Evolutionary conservation across 1,284 basidiomycete genomes (phyloP).

Genomic region (Schizophyllum amplum): DNA sequence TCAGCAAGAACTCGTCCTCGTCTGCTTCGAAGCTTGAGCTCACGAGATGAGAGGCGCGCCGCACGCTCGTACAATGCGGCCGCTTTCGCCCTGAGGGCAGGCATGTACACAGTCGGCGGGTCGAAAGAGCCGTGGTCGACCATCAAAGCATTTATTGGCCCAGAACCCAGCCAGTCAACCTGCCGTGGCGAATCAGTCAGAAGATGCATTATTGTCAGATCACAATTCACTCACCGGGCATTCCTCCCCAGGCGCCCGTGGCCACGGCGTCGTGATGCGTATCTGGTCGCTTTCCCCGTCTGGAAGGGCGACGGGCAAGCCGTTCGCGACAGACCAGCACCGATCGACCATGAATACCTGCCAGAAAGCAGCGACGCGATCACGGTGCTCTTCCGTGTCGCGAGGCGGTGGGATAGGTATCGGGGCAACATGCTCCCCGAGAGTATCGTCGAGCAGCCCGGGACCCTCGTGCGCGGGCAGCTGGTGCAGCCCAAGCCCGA

Average conservation of each 20-base stretch:
- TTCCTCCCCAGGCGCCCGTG: conserved; percentile 22
- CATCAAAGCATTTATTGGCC: not conserved
- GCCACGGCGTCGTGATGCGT: conserved; percentile 46
- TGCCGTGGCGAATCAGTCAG: no score
- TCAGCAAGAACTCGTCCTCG: no score
- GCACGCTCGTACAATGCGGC: conserved; percentile 43
- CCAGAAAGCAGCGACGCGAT: conserved; percentile 50
- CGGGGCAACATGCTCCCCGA: conserved; percentile 6
- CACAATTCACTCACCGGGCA: conserved; percentile 11
- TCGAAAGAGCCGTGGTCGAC: conserved; percentile 11
- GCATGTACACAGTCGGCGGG: conserved; percentile 16
- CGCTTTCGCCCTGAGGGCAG: conserved; percentile 37
- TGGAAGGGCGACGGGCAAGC: conserved; percentile 43
- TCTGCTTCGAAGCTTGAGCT: no score
- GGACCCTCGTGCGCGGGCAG: conserved; percentile 24
- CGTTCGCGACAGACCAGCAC: conserved; percentile 47
- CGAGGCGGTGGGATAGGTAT: conserved; percentile 27
- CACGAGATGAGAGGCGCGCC: conserved; percentile 35
- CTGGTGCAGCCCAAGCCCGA: conserved; percentile 47
- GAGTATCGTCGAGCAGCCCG: conserved; percentile 11
- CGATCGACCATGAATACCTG: conserved; percentile 53
- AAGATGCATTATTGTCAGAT: not conserved
- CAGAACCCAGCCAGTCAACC: not conserved
- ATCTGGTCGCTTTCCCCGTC: conserved; percentile 41
- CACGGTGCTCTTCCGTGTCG: conserved; percentile 33